These are phyloP conservation scores for Solanum arcanum DNA, from an alignment of 257 asterid genomes.

Conservation along the genomic window DNA sequence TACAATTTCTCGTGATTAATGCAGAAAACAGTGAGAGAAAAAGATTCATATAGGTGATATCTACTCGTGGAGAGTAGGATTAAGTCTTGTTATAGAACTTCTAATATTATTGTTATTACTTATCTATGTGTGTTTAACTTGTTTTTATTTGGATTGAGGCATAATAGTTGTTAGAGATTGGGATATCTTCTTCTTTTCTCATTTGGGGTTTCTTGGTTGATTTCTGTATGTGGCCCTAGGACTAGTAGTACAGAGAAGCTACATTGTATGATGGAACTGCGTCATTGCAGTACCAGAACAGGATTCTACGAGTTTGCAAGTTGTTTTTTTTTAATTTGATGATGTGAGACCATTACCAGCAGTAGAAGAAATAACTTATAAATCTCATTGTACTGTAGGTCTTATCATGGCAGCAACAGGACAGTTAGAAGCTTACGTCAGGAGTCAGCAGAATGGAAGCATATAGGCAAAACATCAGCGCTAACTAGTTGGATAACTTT, in stretches of 20 bases:
- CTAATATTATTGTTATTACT: neutral
- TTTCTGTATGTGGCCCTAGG: neutral
- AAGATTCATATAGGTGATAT: neutral
- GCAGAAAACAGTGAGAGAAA: neutral
- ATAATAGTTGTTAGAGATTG: neutral
- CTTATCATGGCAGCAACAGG: slow-evolving; percentile 24
- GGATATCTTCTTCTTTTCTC: neutral
- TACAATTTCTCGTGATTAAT: neutral
- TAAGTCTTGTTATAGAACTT: neutral
- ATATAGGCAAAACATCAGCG: neutral
- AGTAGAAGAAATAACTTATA: neutral
- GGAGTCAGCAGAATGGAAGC: slow-evolving; percentile 20
- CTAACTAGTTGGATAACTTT: neutral
- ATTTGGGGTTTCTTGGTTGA: neutral
- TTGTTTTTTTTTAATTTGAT: neutral
- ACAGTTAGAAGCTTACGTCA: slow-evolving; percentile 17
- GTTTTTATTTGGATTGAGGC: neutral
- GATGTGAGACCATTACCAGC: neutral
- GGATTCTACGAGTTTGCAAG: neutral
- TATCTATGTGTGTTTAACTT: neutral
- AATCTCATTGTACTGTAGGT: slow-evolving; percentile 1
- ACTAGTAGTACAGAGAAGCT: neutral
- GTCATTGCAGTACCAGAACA: neutral
- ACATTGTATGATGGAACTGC: neutral
- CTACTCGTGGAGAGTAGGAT: neutral